Evolutionary conservation across 202 grass and related monocot genomes (phyloP).

Genomic region (Dendrocalamus latiflorus): DNA sequence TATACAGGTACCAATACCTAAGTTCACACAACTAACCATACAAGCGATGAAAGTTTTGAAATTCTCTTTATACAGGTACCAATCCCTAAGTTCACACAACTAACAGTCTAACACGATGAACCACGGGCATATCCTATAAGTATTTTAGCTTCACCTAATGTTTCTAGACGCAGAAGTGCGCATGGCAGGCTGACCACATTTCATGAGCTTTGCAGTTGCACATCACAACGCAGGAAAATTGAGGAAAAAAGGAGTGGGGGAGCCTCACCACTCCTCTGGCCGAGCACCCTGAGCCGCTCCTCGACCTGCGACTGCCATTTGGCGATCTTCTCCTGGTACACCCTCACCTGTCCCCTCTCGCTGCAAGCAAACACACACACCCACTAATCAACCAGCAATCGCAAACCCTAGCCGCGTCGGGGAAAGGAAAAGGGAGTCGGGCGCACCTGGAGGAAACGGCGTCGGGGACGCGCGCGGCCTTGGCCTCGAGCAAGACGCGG

Average conservation of each 20-base stretch:
- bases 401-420: neutral
- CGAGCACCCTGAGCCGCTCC: slow-evolving; percentile 66
- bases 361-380: slow-evolving; percentile 29
- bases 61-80: no score
- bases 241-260: neutral
- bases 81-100: neutral
- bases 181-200: neutral
- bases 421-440: neutral
- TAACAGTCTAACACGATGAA: neutral
- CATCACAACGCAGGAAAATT: neutral
- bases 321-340: slow-evolving; percentile 92
- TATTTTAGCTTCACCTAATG: neutral
- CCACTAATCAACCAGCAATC: neutral
- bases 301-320: slow-evolving; percentile 91
- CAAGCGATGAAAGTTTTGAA: no score
- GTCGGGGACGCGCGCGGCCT: slow-evolving; percentile 79
- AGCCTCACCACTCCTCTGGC: slow-evolving; percentile 61
- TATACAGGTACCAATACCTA: no score
- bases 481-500: slow-evolving; percentile 78
- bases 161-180: neutral
- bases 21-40: no score
- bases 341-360: slow-evolving; percentile 64
- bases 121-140: neutral
- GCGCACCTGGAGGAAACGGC: slow-evolving; percentile 63
- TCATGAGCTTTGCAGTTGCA: neutral